These are phyloP conservation scores for Lecanosticta acicola DNA, from an alignment of 2,329 filamentous ascomycete species.

Conservation along the genomic window DNA sequence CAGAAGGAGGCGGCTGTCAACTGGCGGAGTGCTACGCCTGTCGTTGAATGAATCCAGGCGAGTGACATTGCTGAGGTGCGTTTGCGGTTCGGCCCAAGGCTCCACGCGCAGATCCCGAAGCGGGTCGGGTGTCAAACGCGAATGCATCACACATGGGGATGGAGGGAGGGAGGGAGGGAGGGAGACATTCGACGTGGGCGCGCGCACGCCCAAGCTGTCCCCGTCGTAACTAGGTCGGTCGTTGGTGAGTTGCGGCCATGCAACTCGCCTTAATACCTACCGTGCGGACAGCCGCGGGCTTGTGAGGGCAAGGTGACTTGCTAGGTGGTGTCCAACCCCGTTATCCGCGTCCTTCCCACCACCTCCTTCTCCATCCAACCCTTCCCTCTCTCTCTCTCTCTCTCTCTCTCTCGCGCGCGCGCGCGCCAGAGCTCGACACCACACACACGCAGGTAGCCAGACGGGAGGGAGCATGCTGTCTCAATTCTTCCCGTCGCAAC, in stretches of 20 bases:
- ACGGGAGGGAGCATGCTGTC: slow-evolving; percentile 16
- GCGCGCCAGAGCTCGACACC: too few relatives aligned
- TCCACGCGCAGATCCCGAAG: slow-evolving; percentile 20
- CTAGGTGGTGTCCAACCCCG: not conserved
- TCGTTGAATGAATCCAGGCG: slow-evolving; percentile 1
- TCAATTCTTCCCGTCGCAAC: slow-evolving; percentile 4
- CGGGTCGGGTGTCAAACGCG: slow-evolving; percentile 15
- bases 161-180: too few relatives aligned
- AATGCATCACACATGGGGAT: too few relatives aligned
- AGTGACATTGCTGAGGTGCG: slow-evolving; percentile 3
- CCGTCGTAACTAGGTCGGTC: too few relatives aligned
- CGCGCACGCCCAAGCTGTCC: too few relatives aligned
- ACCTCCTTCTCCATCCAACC: not conserved
- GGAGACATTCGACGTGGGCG: too few relatives aligned
- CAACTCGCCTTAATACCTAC: not conserved
- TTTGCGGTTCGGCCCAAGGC: slow-evolving; percentile 20
- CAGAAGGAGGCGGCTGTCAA: too few relatives aligned
- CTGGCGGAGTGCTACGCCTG: too few relatives aligned
- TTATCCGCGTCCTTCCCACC: not conserved
- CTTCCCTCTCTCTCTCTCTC: not conserved
- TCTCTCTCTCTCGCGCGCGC: too few relatives aligned
- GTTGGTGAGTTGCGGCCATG: not conserved
- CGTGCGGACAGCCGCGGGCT: not conserved
- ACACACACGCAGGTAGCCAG: slow-evolving; percentile 3
- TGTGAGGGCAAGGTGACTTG: too few relatives aligned